Conservation (phyloP, 106 monocot species). For the Phalaenopsis aphrodite region DNA sequence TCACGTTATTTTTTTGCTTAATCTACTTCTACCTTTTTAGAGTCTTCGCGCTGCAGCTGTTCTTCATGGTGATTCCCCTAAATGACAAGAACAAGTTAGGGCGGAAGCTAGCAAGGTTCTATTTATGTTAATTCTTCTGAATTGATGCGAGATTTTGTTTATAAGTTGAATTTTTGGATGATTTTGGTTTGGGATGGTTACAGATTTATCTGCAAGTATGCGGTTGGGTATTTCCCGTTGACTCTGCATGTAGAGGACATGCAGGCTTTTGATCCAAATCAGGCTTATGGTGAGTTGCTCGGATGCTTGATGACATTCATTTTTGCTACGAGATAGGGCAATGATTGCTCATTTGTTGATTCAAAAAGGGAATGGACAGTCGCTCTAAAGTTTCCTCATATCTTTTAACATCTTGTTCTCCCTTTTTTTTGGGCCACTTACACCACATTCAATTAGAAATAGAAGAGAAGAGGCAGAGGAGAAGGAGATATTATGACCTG, state of each 20-base stretch:
- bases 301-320: background rate
- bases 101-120: constrained; percentile 39
- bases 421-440: too few relatives aligned
- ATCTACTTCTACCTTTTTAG: constrained; percentile 18
- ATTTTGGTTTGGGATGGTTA: background rate
- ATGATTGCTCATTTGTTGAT: background rate
- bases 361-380: background rate
- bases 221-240: constrained; percentile 66
- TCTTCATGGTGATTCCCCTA: constrained; percentile 54
- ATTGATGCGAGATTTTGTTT: background rate
- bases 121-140: background rate
- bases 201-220: constrained; percentile 76
- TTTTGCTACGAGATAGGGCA: background rate
- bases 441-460: too few relatives aligned
- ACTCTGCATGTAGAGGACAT: constrained; percentile 79
- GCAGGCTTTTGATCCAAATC: constrained; percentile 56
- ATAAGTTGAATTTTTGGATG: background rate
- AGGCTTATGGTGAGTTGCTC: constrained; percentile 52
- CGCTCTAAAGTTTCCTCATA: too few relatives aligned
- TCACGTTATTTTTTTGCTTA: background rate
- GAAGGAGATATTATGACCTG: too few relatives aligned
- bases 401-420: too few relatives aligned
- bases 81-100: constrained; percentile 51
- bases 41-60: constrained; percentile 44
- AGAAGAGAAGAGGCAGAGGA: too few relatives aligned